phyloP scores from a whole-genome alignment of 352 stramenopile genomes.

The Pythium rishiriense region DNA sequence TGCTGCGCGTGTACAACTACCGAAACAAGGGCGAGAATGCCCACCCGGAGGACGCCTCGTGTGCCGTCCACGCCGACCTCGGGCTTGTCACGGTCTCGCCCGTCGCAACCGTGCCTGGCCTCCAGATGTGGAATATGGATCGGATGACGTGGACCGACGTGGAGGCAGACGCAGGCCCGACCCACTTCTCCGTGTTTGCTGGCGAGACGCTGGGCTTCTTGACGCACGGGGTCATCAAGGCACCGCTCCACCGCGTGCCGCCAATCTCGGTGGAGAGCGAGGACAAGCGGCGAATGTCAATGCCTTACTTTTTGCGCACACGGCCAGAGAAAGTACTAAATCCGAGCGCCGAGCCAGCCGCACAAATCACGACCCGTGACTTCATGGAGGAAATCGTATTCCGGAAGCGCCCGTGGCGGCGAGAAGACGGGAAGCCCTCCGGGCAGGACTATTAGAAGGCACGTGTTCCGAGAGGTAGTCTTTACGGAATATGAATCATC shows the following conservation, averaged over 20 bases:
- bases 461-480: background rate
- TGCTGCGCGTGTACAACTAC: slow-evolving; percentile 87
- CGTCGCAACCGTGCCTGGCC: slow-evolving; percentile 62
- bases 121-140: slow-evolving; percentile 89
- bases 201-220: slow-evolving; percentile 76
- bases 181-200: slow-evolving; percentile 83
- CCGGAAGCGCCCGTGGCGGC: slow-evolving; percentile 76
- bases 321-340: slow-evolving; percentile 62
- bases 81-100: slow-evolving; percentile 81
- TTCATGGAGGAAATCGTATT: slow-evolving; percentile 87
- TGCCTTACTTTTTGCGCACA: slow-evolving; percentile 80
- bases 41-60: slow-evolving; percentile 62
- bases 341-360: slow-evolving; percentile 32
- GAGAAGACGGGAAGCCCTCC: slow-evolving; percentile 41
- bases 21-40: slow-evolving; percentile 51
- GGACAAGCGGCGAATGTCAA: slow-evolving; percentile 75
- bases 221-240: slow-evolving; percentile 71
- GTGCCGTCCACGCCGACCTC: slow-evolving; percentile 76
- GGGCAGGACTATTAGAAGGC: slow-evolving; percentile 51
- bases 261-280: slow-evolving; percentile 63
- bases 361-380: slow-evolving; percentile 67
- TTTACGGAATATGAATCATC: background rate
- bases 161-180: slow-evolving; percentile 49
- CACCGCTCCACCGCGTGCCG: slow-evolving; percentile 75
- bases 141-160: slow-evolving; percentile 82